Evolutionary conservation across 164 flowering plant genomes (phyloP), one percentile per base, ranked within the genome.

Genomic region (Berberis vulgaris): DNA sequence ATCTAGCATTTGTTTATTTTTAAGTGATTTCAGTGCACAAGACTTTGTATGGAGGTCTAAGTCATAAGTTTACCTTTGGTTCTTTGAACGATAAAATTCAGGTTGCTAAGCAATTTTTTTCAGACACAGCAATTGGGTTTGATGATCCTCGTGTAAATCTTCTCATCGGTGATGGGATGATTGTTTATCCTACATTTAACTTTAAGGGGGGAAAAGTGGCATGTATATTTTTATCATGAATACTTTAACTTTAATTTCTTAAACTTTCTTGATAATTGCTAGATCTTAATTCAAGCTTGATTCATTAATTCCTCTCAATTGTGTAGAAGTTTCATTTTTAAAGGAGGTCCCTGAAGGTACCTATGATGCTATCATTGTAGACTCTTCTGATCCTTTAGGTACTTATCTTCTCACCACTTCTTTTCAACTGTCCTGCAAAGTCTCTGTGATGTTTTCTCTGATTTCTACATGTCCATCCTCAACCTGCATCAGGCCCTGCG

Each of bases 291-390:
- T 26, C 26, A 26, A 26, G 26, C 10, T 41, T 41, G 43, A 40
- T 40, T 41, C 41, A 2, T 57, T 38, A 3, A 45, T 42, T 57
- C 12, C 54, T 46, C 8, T 5, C 49, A 42, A 60, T 59, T 38
- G 59, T 73, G 66, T 78, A 95, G 99, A 98, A 63, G 99, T 95
- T 73, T 96, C 94, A 26, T 95, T 88, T 65, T 73, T 95, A 74
- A 95, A 92, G 78, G 82, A 78, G 59, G 98, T 76, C 56, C 78
- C 92, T 12, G 93, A 81, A 77, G 97, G 95, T 65, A 82, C 90
- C 70, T 91, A 95, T 79, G 98, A 95, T 84, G 97, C 97, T 11
- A 61, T 95, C 69, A 95, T 95, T 63, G 99, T 95, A 57, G 98
- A 91, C 73, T 92, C 98, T n/a, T 95, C 98, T 61, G 98, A 95